These are phyloP conservation scores for Akebia trifoliata DNA, from an alignment of 164 flowering plant species.

Conservation along the genomic window DNA sequence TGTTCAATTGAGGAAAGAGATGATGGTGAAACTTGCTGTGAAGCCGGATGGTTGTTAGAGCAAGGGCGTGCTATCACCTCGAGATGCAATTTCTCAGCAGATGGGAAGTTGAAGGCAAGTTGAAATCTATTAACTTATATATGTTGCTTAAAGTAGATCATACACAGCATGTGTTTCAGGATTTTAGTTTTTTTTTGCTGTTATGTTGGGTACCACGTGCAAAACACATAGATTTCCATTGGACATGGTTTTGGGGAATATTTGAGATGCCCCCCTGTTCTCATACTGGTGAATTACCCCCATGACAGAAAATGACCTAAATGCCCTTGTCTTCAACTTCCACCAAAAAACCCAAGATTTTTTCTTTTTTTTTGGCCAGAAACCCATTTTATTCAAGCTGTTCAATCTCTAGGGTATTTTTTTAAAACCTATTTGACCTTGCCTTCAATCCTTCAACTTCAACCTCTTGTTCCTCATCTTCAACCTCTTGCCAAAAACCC, in stretches of 20 bases:
- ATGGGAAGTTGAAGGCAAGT: slow-evolving; percentile 59
- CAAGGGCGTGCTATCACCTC: slow-evolving; percentile 61
- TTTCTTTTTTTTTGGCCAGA: neutral
- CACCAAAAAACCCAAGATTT: neutral
- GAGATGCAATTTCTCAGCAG: slow-evolving; percentile 50
- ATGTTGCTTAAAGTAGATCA: neutral
- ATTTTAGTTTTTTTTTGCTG: neutral
- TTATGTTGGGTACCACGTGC: neutral
- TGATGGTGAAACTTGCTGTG: slow-evolving; percentile 41
- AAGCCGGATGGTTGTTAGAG: slow-evolving; percentile 80
- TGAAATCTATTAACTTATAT: neutral
- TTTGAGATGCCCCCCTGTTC: no score
- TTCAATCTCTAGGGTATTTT: neutral
- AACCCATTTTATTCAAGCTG: neutral
- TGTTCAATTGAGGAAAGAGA: slow-evolving; percentile 46
- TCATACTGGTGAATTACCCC: neutral
- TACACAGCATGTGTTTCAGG: neutral
- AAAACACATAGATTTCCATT: no score
- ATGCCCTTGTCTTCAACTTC: no score
- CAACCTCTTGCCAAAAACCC: no score
- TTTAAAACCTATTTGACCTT: neutral
- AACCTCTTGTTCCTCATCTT: no score
- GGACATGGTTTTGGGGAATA: no score
- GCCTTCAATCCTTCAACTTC: neutral
- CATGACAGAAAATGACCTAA: neutral